Evolutionary conservation across 441 rosid genomes (phyloP), one percentile per base, ranked within the genome.

Genomic region (Kokia cookei): DNA sequence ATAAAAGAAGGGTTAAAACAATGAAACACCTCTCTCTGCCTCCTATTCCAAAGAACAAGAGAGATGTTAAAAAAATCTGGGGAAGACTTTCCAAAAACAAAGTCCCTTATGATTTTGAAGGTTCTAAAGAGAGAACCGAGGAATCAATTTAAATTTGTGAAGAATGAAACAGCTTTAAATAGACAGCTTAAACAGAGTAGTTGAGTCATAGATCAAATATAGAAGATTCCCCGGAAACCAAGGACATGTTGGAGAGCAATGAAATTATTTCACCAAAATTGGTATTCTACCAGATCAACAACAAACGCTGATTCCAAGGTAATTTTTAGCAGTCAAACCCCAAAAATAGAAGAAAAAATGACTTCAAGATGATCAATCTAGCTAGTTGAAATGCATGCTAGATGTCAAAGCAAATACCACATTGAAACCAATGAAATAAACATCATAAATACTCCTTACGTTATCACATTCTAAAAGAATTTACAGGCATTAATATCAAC

Each of bases 11-110:
- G 67, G 68, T 37, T 40, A 4, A 47, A 6, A 48, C 57, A 27
- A 64, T 45, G 15, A 32, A 45, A 57, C 1, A 57, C n/a, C 65
- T 64, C 67, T 64, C 67, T 64, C 67, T 67, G 61, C 79, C 64
- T 76, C 48, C 65, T 11, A 22, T 29, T 14, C 54, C n/a, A 15
- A 1, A 40, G 51, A 77, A 77, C 76, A 72, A 76, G 76, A 71
- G 72, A 76, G 75, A 10, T 17, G 15, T 17, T 12, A 43, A 14
- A 53, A 45, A 10, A 13, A 24, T 2, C 35, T 14, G 27, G 42
- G 43, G 3, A 37, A 14, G 8, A 63, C 50, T 17, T 32, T 35
- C 37, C 8, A 50, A 29, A 14, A 64, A 15, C 4, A 50, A 15
- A 1, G 1, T 10, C 24, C 61, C 61, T 4, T 57, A 10, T 22